Conservation (phyloP, 805 yeast genomes). For the Hanseniaspora occidentalis region DNA sequence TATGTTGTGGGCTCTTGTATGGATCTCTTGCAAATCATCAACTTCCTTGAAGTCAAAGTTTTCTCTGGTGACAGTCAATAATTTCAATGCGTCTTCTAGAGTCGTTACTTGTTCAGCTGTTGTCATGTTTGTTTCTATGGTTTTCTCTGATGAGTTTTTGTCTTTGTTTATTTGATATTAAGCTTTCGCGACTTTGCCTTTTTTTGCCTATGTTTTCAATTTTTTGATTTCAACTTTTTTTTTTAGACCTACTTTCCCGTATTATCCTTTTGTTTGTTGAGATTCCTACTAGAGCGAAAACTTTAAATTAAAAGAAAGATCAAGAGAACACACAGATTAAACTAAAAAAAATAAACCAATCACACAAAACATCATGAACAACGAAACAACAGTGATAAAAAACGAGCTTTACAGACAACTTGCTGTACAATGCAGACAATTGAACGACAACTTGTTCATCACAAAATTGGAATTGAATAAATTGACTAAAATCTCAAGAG, state of each 20-base stretch:
- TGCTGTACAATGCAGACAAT: slow-evolving; percentile 17
- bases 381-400: slow-evolving; percentile 6
- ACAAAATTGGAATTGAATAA: slow-evolving; percentile 18
- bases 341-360: background rate
- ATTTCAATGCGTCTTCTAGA: slow-evolving; percentile 15
- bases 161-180: background rate
- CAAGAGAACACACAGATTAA: background rate
- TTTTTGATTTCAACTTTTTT: no score
- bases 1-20: no score
- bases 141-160: no score
- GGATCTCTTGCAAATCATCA: slow-evolving; percentile 8
- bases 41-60: slow-evolving; percentile 19
- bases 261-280: no score
- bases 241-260: no score
- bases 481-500: slow-evolving; percentile 22
- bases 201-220: background rate
- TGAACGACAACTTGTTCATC: slow-evolving; percentile 16
- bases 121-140: background rate
- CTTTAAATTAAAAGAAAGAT: background rate
- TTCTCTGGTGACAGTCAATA: slow-evolving; percentile 15
- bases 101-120: slow-evolving; percentile 10
- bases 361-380: background rate
- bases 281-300: no score
- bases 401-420: slow-evolving; percentile 22
- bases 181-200: background rate